Evolutionary conservation across 2,329 filamentous ascomycete genomes (phyloP), one percentile per base, ranked within the genome.

Genomic region (Arachnomyces sp.): DNA sequence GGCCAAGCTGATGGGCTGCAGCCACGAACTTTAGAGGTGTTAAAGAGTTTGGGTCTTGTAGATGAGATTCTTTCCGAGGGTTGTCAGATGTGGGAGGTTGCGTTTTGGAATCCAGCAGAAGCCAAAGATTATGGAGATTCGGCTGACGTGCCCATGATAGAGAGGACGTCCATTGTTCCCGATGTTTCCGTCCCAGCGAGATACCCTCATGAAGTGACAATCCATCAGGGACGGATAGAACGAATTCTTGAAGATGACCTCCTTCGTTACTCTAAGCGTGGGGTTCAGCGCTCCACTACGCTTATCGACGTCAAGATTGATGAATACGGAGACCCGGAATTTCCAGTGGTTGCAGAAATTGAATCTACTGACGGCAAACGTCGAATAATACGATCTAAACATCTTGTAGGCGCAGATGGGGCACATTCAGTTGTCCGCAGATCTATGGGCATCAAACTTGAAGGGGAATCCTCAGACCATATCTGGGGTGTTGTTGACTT

Each of bases 401-500:
- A 86, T 46, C 64, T 87, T 3, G 81, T 87, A 45, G 75, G 82
- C 18, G 81, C 78, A 4, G 82, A 87, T 55, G 82, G 82, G 1
- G 78, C 82, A 2, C 73, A 76, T 44, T 85, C 82, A 0, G 76
- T 74, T 39, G 71, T 85, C 12, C 70, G 82, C 32, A 68, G 78
- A 32, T 71, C 77, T 50, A 59, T 68, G 54, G 60, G 58, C 1
- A 46, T 68, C 5, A 51, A 54, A 25, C 66, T 86, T 17, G 72
- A 77, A 28, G 84, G 81, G 44, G 81, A 85, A 52, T 80, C 80
- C 12, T 80, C 81, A 40, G 72, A 80, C 34, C 71, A 84, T 54
- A 78, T 86, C 17, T 87, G 82, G 82, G 81, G 81, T 32, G 82
- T 86, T 13, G 82, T 86, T 67, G 82, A 87, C 52, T 74, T 82